A percentile compares a stretch with the other conserved stretches of the same genome.
phyloP scores from a whole-genome alignment of 371 early-diverging fungal genomes.

The Mucor racemosus region DNA sequence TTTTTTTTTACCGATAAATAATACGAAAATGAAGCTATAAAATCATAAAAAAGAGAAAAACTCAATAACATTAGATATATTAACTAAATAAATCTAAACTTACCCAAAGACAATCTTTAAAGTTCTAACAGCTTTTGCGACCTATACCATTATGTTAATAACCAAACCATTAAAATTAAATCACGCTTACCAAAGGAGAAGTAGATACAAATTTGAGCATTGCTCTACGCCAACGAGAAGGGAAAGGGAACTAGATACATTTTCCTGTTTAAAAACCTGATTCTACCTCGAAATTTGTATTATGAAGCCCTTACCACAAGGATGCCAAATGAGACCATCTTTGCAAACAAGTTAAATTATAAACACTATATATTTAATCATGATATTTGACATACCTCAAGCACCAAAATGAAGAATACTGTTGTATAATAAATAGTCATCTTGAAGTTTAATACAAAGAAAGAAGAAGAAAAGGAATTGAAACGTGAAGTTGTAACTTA shows the following conservation, averaged over 20 bases:
- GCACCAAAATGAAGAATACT: constrained; percentile 44
- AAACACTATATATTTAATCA: neutral
- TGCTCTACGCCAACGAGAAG: constrained; percentile 63
- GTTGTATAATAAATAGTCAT: constrained; percentile 60
- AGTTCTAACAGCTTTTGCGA: constrained; percentile 51
- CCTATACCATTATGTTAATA: constrained; percentile 25
- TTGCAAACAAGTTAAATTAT: constrained; percentile 20
- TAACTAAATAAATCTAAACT: constrained; percentile 14
- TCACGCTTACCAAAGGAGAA: constrained; percentile 46
- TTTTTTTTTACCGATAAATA: constrained; percentile 60
- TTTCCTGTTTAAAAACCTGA: neutral
- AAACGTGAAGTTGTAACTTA: neutral
- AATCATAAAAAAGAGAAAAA: neutral
- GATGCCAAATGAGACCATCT: constrained; percentile 60
- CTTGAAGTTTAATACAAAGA: neutral
- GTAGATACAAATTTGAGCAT: constrained; percentile 56
- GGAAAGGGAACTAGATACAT: constrained; percentile 60
- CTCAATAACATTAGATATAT: neutral
- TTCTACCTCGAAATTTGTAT: neutral
- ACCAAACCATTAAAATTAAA: neutral
- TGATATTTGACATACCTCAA: constrained; percentile 38
- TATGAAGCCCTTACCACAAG: constrained; percentile 38
- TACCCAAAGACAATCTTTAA: constrained; percentile 70
- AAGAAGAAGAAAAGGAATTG: constrained; percentile 4
- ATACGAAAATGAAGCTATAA: constrained; percentile 63